These are phyloP conservation scores for Microcyclospora pomicola DNA, from an alignment of 2,329 filamentous ascomycete species.

Conservation along the genomic window DNA sequence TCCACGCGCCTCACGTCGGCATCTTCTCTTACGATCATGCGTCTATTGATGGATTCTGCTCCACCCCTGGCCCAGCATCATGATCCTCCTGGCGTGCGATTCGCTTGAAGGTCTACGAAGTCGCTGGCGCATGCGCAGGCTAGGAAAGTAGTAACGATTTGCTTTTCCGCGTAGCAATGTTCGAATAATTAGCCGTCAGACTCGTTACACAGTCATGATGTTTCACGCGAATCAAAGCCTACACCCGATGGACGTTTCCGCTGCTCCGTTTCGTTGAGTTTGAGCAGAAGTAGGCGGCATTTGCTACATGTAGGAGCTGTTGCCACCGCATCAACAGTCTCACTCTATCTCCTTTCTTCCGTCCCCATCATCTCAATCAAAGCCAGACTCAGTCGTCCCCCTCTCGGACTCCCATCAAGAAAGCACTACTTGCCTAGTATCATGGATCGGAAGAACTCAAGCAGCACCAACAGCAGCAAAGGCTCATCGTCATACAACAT, in stretches of 20 bases:
- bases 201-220: too few relatives aligned
- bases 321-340: not conserved
- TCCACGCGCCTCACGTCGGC: not conserved
- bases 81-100: not conserved
- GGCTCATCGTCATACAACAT: not conserved
- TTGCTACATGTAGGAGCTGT: not conserved
- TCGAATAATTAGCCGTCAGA: too few relatives aligned
- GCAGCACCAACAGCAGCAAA: not conserved
- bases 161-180: not conserved
- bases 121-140: not conserved
- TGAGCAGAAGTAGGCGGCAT: too few relatives aligned
- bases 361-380: not conserved
- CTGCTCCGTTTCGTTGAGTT: too few relatives aligned
- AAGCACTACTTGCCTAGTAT: not conserved
- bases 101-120: too few relatives aligned
- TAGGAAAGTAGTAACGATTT: not conserved
- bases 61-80: not conserved
- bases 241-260: too few relatives aligned
- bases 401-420: not conserved
- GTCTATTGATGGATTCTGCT: not conserved
- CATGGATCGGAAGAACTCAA: not conserved
- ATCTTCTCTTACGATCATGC: not conserved
- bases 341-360: not conserved
- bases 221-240: too few relatives aligned
- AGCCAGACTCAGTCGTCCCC: not conserved